Percentiles rank a stretch among this genome's conserved stretches.
phyloP scores from a whole-genome alignment of 495 filamentous ascomycete genomes.

The Talaromyces ruber region DNA sequence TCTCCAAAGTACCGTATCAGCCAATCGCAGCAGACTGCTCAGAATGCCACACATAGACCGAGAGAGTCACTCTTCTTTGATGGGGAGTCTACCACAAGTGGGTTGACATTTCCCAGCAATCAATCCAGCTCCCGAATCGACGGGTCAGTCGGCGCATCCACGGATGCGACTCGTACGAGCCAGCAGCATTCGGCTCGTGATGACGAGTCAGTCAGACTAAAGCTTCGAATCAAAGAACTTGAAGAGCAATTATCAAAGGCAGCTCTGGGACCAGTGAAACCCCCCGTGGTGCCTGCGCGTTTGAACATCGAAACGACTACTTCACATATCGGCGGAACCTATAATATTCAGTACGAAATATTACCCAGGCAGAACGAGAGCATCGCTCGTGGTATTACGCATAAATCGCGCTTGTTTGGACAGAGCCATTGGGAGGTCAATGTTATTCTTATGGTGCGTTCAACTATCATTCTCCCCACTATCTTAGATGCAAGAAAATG shows the following conservation, averaged over 20 bases:
- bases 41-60: background rate
- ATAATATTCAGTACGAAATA: constrained; percentile 20
- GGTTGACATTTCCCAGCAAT: constrained; percentile 5
- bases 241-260: constrained; percentile 34
- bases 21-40: background rate
- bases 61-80: background rate
- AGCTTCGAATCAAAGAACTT: constrained; percentile 29
- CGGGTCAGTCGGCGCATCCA: constrained; percentile 19
- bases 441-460: constrained; percentile 26
- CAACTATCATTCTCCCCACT: no score
- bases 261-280: background rate
- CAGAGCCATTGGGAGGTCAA: constrained; percentile 47
- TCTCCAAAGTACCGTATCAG: constrained; percentile 9
- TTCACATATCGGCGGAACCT: constrained; percentile 16
- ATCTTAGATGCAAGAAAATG: background rate
- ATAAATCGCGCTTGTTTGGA: constrained; percentile 46
- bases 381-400: constrained; percentile 32
- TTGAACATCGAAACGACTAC: constrained; percentile 20
- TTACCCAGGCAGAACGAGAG: constrained; percentile 13
- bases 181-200: constrained; percentile 22
- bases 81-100: background rate
- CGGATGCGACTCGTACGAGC: constrained; percentile 10
- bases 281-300: constrained; percentile 8
- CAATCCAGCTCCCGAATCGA: constrained; percentile 9
- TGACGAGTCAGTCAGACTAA: constrained; percentile 21